Base-by-base conservation (phyloP, 176 grass and related monocot species). In the Rhynchospora pubera region DNA sequence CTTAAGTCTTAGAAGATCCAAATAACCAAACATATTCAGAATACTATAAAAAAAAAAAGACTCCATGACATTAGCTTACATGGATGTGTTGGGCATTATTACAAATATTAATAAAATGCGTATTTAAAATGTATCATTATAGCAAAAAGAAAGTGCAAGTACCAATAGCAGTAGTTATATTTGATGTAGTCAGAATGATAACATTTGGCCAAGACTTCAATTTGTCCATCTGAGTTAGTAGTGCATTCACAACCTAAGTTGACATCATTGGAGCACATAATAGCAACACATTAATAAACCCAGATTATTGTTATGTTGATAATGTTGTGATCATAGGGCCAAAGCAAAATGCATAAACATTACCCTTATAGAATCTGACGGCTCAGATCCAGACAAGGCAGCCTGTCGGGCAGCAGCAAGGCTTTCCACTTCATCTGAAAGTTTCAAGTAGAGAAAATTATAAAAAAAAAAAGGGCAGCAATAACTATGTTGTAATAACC, bases 321-420 rank as follows among this genome's bases (percentile, higher is more conserved):
- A 76, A 55, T 56, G 24, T 7, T 53, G 8, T 30, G 23, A 76
- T 47, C 23, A 67, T 34, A 53, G 23, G 65, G 14, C 55, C 72
- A 56, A 56, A 56, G 77, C 0, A 22, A 80, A 62, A 80, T 6
- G 39, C 7, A 62, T 51, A 85, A 92, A 80, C 22, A 68, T 83
- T 88, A 99, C 96, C 89, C 96, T 88, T 84, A 99, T 95, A 76
- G 92, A 99, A 77, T 99, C 96, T 99, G 96, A 99, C 81, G 96
- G 96, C 86, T 99, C 96, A 84, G 96, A 99, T 42, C 96, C 96
- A 87, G 96, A 99, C 63, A 99, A 89, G 62, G 96, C 96, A 85
- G 96, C 96, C 62, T 99, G 92, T 86, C 92, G 94, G 7, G 96
- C 96, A 95, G 92, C 96, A 79, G 96, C 96, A 86, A 99, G 96